Evolutionary conservation across 1,284 basidiomycete species (phyloP), one percentile per base, ranked within the genome.

Genomic region (Abortiporus biennis): DNA sequence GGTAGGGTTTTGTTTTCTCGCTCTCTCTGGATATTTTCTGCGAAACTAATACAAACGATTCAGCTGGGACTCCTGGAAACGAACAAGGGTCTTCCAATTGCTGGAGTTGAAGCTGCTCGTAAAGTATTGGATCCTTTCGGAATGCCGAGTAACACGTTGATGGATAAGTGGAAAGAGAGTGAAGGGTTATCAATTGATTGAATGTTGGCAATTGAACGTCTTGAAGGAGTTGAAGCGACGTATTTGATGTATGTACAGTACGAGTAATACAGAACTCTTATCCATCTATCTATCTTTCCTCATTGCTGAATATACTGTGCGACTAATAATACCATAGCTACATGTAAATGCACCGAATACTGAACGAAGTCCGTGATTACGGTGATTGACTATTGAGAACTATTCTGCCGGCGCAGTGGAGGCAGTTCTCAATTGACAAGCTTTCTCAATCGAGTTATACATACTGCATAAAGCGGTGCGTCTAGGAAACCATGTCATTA

Each of bases 81-180:
- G 1, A 49, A 47, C 2, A 40, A 43, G 13, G n/a, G n/a, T n/a
- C 58, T 69, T 31, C 67, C 67, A 12, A 53, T 71, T 15, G 63
- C 69, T 1, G 65, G 69, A 12, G 49, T 62, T 15, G 66, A 71
- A 44, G 54, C 64, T 15, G 55, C 66, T 2, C 61, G 50, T 36
- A 72, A 71, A 44, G 68, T 69, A 12, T 37, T 72, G 29, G 61
- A 72, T 45, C 68, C 68, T 2, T 72, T 68, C 30, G 64, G 61
- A 4, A 41, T 59, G 36, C 66, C 69, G 22, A 68, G 66, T 44
- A 71, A 70, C 48, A 52, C 51, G 11, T 49, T 71, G 33, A 56
- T 70, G 44, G 41, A 52, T 22, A 58, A 57, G 47, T 72, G 70
- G 69, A 56, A 56, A 36, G 58, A 64, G 44, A 67, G 67, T 44